These are phyloP conservation scores for Penstemon barbatus DNA, from an alignment of 257 asterid genomes.

Conservation along the genomic window DNA sequence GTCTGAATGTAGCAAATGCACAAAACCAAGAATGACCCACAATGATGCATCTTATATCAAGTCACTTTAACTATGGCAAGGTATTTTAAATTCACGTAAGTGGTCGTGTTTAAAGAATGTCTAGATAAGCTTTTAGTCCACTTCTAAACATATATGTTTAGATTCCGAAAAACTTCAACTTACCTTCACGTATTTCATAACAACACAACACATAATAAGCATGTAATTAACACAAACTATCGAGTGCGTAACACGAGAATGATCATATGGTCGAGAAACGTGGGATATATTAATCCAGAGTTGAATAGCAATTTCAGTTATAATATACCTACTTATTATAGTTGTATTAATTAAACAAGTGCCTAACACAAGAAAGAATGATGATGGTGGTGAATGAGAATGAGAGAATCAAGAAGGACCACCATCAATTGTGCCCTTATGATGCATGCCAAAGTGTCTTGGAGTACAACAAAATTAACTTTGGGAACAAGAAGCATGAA, in stretches of 20 bases:
- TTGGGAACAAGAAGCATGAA: slow-evolving; percentile 39
- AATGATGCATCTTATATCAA: slow-evolving; percentile 31
- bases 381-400: slow-evolving; percentile 39
- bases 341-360: slow-evolving; percentile 29
- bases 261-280: slow-evolving; percentile 19
- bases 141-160: background rate
- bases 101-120: too few species aligned
- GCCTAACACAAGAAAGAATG: slow-evolving; percentile 38
- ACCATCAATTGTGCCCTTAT: slow-evolving; percentile 45
- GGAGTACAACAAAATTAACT: slow-evolving; percentile 27
- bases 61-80: slow-evolving; percentile 28
- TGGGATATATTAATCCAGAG: background rate
- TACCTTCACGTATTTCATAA: background rate
- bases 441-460: slow-evolving; percentile 38
- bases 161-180: background rate
- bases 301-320: background rate
- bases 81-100: too few species aligned
- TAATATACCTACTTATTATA: background rate
- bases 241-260: slow-evolving; percentile 29
- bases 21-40: slow-evolving; percentile 31
- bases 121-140: background rate
- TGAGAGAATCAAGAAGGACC: slow-evolving; percentile 49
- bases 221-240: slow-evolving; percentile 9
- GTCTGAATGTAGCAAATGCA: slow-evolving; percentile 32
- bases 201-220: background rate